Evolutionary conservation across 306 rosid species (phyloP).

Genomic region (Vigna trinervia): DNA sequence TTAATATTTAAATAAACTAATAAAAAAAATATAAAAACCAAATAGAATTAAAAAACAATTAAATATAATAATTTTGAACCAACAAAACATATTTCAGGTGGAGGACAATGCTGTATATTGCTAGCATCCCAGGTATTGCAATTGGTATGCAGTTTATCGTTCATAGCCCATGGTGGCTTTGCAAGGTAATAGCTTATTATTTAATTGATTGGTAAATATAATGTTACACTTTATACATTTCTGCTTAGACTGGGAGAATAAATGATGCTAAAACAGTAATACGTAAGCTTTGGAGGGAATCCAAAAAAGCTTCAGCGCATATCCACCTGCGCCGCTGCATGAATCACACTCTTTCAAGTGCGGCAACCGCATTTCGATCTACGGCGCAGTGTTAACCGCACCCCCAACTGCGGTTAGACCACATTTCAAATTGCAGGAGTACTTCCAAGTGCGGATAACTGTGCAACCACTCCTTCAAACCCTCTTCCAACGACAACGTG

Average conservation of each 20-base stretch:
- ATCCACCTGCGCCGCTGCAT: too few relatives aligned
- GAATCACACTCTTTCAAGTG: too few relatives aligned
- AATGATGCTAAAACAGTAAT: slow-evolving; percentile 70
- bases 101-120: slow-evolving; percentile 84
- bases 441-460: too few relatives aligned
- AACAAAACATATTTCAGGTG: slow-evolving; percentile 66
- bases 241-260: slow-evolving; percentile 58
- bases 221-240: slow-evolving; percentile 33
- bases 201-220: neutral
- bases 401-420: accelerated
- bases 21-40: too few relatives aligned
- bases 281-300: slow-evolving; percentile 74
- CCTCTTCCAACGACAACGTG: too few relatives aligned
- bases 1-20: too few relatives aligned
- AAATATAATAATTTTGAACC: neutral
- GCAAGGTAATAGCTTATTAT: slow-evolving; percentile 64
- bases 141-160: slow-evolving; percentile 90
- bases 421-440: accelerated
- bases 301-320: slow-evolving; percentile 45
- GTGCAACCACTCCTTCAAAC: too few relatives aligned
- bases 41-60: too few relatives aligned
- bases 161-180: slow-evolving; percentile 94
- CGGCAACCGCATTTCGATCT: too few relatives aligned
- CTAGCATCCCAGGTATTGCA: slow-evolving; percentile 78
- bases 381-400: too few relatives aligned